A percentile compares a stretch with the other conserved stretches of the same genome.
Evolutionary conservation across 306 rosid species (phyloP).

Genomic region (Oemleria cerasiformis): DNA sequence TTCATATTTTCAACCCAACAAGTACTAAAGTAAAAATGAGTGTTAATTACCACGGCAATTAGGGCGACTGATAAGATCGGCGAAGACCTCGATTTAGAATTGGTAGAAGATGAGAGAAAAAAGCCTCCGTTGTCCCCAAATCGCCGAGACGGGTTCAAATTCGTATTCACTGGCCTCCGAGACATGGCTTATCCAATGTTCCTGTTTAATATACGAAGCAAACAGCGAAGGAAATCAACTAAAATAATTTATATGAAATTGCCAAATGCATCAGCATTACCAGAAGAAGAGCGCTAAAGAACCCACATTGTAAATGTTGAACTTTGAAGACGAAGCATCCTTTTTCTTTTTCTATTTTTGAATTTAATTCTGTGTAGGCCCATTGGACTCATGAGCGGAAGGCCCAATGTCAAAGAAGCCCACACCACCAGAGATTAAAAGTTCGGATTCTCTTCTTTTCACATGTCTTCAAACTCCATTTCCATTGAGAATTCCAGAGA

Average conservation of each 20-base stretch:
- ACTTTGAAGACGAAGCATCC: background rate
- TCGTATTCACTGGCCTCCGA: conserved; percentile 46
- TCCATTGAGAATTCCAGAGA: background rate
- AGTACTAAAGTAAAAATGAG: background rate
- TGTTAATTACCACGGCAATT: conserved; percentile 32
- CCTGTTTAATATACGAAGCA: background rate
- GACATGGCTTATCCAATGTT: conserved; percentile 33
- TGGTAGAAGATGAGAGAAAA: conserved; percentile 26
- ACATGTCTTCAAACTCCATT: background rate
- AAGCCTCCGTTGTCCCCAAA: conserved; percentile 49
- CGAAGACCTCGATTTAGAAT: conserved; percentile 45
- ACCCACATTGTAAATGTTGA: background rate
- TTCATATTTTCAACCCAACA: background rate
- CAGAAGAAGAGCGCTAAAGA: background rate
- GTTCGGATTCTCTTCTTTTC: background rate
- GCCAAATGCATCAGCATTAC: background rate
- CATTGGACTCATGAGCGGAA: background rate
- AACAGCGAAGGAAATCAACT: no score
- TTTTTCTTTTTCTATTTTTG: background rate
- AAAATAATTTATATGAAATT: no score
- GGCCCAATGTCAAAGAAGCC: background rate
- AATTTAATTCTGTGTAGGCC: background rate
- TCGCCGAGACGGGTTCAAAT: conserved; percentile 37
- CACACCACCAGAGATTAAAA: background rate
- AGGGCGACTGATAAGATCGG: conserved; percentile 48